These are phyloP conservation scores for Trichoderma koningiopsis DNA, from an alignment of 2,329 filamentous ascomycete species.

Conservation along the genomic window DNA sequence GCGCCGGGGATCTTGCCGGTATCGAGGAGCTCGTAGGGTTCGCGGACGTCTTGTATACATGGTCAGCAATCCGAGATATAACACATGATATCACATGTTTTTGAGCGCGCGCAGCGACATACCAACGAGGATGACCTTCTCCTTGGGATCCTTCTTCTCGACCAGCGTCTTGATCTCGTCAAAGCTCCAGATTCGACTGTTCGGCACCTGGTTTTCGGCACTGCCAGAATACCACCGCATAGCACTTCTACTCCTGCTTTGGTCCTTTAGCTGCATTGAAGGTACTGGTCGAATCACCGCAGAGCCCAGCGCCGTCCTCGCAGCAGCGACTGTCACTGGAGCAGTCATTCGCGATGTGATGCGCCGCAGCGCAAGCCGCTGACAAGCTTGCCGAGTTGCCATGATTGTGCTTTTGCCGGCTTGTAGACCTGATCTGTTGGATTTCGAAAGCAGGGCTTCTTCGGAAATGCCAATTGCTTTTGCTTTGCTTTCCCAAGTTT, in stretches of 20 bases:
- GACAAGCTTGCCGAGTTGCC: conserved; percentile 3
- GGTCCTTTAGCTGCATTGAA: neutral
- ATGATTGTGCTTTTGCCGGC: neutral
- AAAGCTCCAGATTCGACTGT: conserved; percentile 50
- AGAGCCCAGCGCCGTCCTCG: neutral
- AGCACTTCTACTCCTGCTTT: neutral
- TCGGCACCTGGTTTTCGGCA: conserved; percentile 17
- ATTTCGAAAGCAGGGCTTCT: neutral
- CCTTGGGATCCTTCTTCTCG: conserved; percentile 16
- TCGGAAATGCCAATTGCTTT: neutral
- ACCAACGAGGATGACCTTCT: conserved; percentile 51
- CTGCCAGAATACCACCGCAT: conserved; percentile 35
- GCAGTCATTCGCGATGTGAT: neutral
- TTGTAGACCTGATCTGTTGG: neutral
- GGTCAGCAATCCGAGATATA: neutral
- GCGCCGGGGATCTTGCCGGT: conserved; percentile 77
- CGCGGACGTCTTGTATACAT: conserved; percentile 63
- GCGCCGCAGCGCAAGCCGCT: conserved; percentile 22
- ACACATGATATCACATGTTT: neutral
- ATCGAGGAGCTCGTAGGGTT: conserved; percentile 65
- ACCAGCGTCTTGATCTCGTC: conserved; percentile 31
- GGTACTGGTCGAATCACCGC: neutral
- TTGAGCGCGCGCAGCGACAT: conserved; percentile 28
- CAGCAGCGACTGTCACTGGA: neutral
- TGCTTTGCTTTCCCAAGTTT: neutral